Evolutionary conservation across 306 rosid species (phyloP), one percentile per base, ranked within the genome.

Genomic region (Phaseolus lunatus): DNA sequence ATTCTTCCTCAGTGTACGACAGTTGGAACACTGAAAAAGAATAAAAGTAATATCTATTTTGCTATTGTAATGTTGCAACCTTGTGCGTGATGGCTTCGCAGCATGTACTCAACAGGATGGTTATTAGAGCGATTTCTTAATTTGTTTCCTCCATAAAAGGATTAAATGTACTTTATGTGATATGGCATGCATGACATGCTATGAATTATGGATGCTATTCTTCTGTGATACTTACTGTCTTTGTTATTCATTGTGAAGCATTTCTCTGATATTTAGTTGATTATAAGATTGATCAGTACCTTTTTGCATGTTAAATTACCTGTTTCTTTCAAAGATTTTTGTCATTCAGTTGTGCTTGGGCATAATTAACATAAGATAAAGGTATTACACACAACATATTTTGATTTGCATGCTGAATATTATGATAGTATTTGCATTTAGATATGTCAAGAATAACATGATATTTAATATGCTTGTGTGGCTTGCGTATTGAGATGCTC

Each of bases 381-480:
- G 57, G 18, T 27, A 16, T 67, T 61, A 75, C 48, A 14, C 39
- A 8, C 35, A 53, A 20, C 18, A 56, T 61, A 45, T 74, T 33
- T 45, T 57, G 63, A 74, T 74, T 67, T 58, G 48, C 16, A 3
- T 59, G 56, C 66, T 57, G 57, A 58, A 56, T 75, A 35, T 16
- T 26, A 56, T 37, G 22, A 49, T 75, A 67, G 48, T 43, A 75
- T 75, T 81, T 75, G 26, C 26, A 24, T 41, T 75, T 75, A 68
- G 26, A 35, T 56, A 24, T 45, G 48, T 57, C 57, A 47, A 33
- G 58, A 56, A 37, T 67, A 26, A 6, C 24, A 67, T 73, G 70
- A 11, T 68, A 33, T 31, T 19, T 52, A 24, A 24, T 62, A 26
- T 52, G 53, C 24, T 70, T 10, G 70, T 43, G 61, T 70, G 35